Base-by-base conservation (phyloP, 495 filamentous ascomycete genomes). In the Massariosphaeria phaeospora region DNA sequence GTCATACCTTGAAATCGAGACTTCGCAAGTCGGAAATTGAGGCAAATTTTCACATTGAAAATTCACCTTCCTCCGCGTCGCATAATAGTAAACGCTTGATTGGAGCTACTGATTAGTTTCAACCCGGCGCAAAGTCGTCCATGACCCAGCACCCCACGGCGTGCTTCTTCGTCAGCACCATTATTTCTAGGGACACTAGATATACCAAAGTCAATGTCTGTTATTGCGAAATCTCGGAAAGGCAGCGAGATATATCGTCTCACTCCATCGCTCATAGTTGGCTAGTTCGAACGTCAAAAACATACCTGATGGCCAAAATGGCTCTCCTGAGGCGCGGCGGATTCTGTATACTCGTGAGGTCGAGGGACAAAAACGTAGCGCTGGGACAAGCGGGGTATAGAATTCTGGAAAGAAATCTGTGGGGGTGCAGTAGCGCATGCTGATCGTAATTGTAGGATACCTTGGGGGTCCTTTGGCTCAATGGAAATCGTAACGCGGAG, bases 121-220 rank as follows among this genome's bases (percentile, higher is more conserved):
- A 60, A 31, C 54, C 54, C 11, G 57, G 57, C 26, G 43, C 57
- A 48, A 60, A 60, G 17, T 55, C 50, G 20, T 54, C 43, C 33
- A 60, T 38, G 12, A 23, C 33, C 45, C 31, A 60, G 18, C 9
- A 60, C 57, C 8, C 35, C 7, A 1, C 36, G 42, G 6, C 57
- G 17, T 12, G 47, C 39, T 40, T 45, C 55, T 13, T 58, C 47
- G 27, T 48, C 57, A 13, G 30, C 24, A 5, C 25, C 49, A 45
- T 44, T n/a, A n/a, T n/a, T 60, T 8, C 20, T 23, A 30, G 33
- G 49, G 8, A 54, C n/a, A 29, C 48, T 49, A 33, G 6, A 31
- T 2, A 3, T 13, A 35, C 46, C 27, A 3, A 48, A 24, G n/a
- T 8, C 15, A 8, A 31, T 23, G 3, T 2, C 31, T 17, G 1